phyloP scores from a whole-genome alignment of 2,329 filamentous ascomycete species.

The Zymoseptoria brevis region DNA sequence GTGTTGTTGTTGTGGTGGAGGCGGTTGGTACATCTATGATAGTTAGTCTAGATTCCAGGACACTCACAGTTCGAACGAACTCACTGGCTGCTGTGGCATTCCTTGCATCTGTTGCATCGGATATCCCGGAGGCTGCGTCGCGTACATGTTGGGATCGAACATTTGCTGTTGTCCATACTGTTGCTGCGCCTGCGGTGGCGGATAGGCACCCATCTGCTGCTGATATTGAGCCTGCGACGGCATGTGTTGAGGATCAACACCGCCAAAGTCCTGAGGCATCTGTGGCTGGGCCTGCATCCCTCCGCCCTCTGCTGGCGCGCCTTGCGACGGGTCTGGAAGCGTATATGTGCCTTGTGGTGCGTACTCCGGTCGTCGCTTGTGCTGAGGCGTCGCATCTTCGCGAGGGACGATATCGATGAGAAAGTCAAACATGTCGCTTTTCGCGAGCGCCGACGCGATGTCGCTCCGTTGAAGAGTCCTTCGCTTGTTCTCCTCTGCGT shows the following conservation, averaged over 20 bases:
- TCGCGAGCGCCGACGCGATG: constrained; percentile 88
- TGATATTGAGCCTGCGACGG: constrained; percentile 56
- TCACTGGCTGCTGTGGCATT: constrained; percentile 24
- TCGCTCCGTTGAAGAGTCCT: constrained; percentile 91
- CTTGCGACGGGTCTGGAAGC: constrained; percentile 46
- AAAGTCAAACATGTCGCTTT: constrained; percentile 99
- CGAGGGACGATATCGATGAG: constrained; percentile 96
- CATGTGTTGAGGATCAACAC: constrained; percentile 28
- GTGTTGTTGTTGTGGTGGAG: constrained; percentile 10
- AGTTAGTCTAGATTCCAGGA: constrained; percentile 9
- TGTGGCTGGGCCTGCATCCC: constrained; percentile 25
- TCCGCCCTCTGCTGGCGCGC: constrained; percentile 31
- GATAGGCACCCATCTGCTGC: constrained; percentile 72
- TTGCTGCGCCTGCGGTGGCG: constrained; percentile 71
- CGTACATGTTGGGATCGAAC: constrained; percentile 77
- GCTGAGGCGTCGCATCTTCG: constrained; percentile 79
- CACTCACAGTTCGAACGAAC: constrained; percentile 1
- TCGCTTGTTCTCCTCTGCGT: constrained; percentile 97
- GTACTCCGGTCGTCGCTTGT: constrained; percentile 55
- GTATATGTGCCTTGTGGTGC: constrained; percentile 35
- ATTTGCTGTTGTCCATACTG: constrained; percentile 68
- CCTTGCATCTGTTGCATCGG: constrained; percentile 25
- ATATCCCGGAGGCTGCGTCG: constrained; percentile 20
- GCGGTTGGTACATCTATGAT: constrained; percentile 19
- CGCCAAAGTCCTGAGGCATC: constrained; percentile 27